Evolutionary conservation across 257 asterid genomes (phyloP).

Genomic region (Jaltomata sinuosa): DNA sequence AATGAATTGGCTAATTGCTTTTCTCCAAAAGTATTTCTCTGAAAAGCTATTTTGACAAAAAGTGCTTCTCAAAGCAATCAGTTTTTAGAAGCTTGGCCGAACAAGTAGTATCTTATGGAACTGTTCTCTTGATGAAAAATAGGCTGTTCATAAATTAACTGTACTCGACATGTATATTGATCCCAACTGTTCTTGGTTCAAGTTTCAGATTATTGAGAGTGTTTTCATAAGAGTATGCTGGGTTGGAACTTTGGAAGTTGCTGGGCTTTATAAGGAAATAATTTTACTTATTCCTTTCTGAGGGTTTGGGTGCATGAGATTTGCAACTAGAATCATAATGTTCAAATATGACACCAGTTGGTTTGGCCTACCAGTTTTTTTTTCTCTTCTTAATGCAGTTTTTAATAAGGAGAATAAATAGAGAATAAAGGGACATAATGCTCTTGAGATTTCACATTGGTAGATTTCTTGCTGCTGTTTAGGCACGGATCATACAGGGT

Average conservation of each 20-base stretch:
- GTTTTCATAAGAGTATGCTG: not conserved
- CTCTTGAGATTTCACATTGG: not conserved
- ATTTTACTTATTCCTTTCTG: not conserved
- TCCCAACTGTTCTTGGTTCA: not conserved
- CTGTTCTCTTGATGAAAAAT: not conserved
- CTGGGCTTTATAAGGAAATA: not conserved
- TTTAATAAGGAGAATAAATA: no score
- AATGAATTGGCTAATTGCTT: no score
- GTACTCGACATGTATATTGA: not conserved
- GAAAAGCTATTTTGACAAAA: no score
- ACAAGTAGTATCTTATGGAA: not conserved
- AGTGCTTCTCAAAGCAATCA: no score
- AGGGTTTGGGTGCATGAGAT: not conserved
- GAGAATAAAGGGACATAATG: not conserved
- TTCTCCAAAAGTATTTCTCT: no score
- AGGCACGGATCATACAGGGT: not conserved
- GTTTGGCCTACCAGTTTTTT: not conserved
- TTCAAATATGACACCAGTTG: not conserved
- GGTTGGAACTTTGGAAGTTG: not conserved
- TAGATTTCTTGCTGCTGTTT: not conserved
- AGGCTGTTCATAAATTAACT: not conserved
- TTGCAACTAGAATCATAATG: not conserved
- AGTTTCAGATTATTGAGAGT: not conserved
- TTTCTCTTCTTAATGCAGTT: not conserved
- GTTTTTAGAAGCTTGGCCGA: no score